phyloP scores from a whole-genome alignment of 352 stramenopile species.

The Phytophthora tentaculata region DNA sequence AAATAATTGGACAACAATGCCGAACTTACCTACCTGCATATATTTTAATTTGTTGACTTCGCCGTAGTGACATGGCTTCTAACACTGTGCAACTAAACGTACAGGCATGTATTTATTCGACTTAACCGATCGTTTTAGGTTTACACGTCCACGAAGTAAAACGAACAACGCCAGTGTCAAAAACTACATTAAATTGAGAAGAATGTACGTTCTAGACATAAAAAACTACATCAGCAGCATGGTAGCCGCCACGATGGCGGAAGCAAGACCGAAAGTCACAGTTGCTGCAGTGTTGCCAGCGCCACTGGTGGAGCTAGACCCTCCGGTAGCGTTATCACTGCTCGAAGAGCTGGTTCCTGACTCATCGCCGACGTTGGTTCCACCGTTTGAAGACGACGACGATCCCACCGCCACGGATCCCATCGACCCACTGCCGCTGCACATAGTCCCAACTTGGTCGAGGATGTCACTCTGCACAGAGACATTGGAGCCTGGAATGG shows the following conservation, averaged over 20 bases:
- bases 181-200: slow-evolving; percentile 6
- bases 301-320: slow-evolving; percentile 6
- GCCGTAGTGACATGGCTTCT: too few species aligned
- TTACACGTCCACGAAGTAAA: too few species aligned
- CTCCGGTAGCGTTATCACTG: slow-evolving; percentile 13
- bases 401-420: slow-evolving; percentile 15
- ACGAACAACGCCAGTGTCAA: too few species aligned
- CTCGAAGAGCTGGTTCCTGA: slow-evolving; percentile 14
- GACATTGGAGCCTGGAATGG: slow-evolving; percentile 27
- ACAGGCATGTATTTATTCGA: too few species aligned
- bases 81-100: too few species aligned
- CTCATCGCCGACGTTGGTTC: slow-evolving; percentile 27
- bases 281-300: slow-evolving; percentile 2
- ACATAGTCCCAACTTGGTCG: slow-evolving; percentile 6
- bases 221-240: slow-evolving; percentile 15
- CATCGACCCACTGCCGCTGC: slow-evolving; percentile 15
- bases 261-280: slow-evolving; percentile 9
- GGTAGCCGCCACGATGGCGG: background rate
- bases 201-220: background rate
- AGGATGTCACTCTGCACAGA: slow-evolving; percentile 29
- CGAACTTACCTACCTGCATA: too few species aligned
- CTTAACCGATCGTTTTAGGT: too few species aligned
- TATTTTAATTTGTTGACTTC: too few species aligned
- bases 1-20: too few species aligned
- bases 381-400: slow-evolving; percentile 6